These are phyloP conservation scores for Laburnicola sp. DNA, from an alignment of 2,329 filamentous ascomycete species.

Conservation along the genomic window DNA sequence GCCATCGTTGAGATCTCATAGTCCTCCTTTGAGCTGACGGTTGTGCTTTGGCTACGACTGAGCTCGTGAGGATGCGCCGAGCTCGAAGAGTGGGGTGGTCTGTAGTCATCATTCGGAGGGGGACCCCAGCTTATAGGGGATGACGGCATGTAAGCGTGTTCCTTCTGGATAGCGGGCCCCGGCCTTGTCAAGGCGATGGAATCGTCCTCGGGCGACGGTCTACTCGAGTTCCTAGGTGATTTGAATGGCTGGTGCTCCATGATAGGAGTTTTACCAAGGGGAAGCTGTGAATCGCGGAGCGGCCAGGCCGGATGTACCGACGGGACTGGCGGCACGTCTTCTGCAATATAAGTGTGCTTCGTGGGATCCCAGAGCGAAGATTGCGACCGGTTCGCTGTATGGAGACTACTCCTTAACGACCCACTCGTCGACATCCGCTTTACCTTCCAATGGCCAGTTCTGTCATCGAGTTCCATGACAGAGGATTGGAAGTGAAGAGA, in stretches of 20 bases:
- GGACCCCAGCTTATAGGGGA: no score
- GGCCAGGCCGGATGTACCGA: conserved; percentile 31
- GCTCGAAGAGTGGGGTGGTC: neutral
- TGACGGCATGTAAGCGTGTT: conserved; percentile 7
- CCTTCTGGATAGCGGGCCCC: conserved; percentile 9
- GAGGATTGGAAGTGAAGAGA: conserved; percentile 38
- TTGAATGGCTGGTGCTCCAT: conserved; percentile 6
- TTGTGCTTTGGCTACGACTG: neutral
- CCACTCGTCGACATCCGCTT: conserved; percentile 29
- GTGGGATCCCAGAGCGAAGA: conserved; percentile 24
- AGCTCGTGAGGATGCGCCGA: neutral
- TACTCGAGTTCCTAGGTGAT: conserved; percentile 11
- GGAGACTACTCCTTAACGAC: conserved; percentile 16
- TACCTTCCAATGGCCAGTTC: conserved; percentile 38
- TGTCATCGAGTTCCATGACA: conserved; percentile 36
- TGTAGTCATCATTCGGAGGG: neutral
- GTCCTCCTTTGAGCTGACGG: neutral
- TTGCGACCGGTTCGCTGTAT: conserved; percentile 15
- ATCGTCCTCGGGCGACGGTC: conserved; percentile 4
- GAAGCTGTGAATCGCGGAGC: conserved; percentile 23
- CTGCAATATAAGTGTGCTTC: conserved; percentile 19
- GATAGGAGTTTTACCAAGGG: conserved; percentile 12
- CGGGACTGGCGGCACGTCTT: conserved; percentile 32
- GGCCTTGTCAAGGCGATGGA: neutral
- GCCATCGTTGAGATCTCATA: neutral